A percentile compares a stretch with the other conserved stretches of the same genome.
Evolutionary conservation across 116 monocot genomes (phyloP).

Genomic region (Papilionanthe hybrid): DNA sequence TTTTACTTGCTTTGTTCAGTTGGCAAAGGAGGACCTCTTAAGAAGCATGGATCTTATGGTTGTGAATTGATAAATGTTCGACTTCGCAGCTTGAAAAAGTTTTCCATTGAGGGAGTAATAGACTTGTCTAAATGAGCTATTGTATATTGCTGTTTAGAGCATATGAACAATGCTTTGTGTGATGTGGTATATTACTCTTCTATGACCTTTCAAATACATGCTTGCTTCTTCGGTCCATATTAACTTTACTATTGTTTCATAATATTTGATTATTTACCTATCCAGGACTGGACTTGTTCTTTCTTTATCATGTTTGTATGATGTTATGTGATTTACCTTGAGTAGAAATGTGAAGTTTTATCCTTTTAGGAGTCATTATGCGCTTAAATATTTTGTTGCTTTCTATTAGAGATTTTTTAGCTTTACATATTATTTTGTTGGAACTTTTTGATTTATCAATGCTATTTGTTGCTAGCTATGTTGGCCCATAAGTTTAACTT

Average conservation of each 20-base stretch:
- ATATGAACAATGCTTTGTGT: not conserved
- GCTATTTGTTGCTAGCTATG: too few relatives aligned
- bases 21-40: not conserved
- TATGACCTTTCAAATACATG: not conserved
- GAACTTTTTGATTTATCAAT: too few relatives aligned
- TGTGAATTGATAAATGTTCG: not conserved
- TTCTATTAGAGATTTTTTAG: too few relatives aligned
- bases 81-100: not conserved
- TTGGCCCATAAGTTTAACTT: too few relatives aligned
- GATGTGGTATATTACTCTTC: not conserved
- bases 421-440: too few relatives aligned
- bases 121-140: not conserved
- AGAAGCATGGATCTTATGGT: not conserved
- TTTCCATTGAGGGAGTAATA: not conserved
- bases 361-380: not conserved
- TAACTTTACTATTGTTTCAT: not conserved
- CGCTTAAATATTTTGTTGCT: not conserved
- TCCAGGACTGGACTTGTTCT: not conserved
- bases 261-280: too few relatives aligned
- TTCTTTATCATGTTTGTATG: not conserved
- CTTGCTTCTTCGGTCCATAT: not conserved
- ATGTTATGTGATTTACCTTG: not conserved
- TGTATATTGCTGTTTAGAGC: not conserved
- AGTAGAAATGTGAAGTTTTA: not conserved
- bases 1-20: too few relatives aligned